Conservation (phyloP, 805 yeast species). For the Cyberlindnera lachancei region DNA sequence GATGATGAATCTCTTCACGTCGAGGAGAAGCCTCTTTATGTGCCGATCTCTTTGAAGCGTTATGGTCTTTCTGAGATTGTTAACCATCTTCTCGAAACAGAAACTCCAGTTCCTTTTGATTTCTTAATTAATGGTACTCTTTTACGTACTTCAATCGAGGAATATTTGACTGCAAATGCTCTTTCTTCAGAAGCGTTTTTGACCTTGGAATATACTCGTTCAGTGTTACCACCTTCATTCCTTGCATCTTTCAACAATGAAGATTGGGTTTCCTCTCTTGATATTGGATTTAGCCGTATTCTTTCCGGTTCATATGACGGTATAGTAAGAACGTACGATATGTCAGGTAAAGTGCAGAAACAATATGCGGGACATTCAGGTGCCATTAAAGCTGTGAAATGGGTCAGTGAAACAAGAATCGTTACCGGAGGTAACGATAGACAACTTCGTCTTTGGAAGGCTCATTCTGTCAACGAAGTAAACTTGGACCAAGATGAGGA, state of each 20-base stretch:
- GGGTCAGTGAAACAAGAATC: slow-evolving; percentile 67
- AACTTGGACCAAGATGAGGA: slow-evolving; percentile 30
- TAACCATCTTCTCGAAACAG: slow-evolving; percentile 66
- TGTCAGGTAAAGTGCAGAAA: slow-evolving; percentile 70
- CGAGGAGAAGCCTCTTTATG: slow-evolving; percentile 78
- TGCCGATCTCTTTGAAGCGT: slow-evolving; percentile 79
- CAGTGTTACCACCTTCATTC: slow-evolving; percentile 90
- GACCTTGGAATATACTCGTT: slow-evolving; percentile 82
- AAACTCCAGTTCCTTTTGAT: slow-evolving; percentile 80
- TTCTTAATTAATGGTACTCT: slow-evolving; percentile 82
- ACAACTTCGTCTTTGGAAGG: slow-evolving; percentile 82
- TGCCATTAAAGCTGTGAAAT: slow-evolving; percentile 74
- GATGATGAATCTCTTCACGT: slow-evolving; percentile 66
- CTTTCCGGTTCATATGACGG: slow-evolving; percentile 94
- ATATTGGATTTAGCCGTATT: slow-evolving; percentile 40
- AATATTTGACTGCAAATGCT: slow-evolving; percentile 69
- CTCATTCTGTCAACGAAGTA: slow-evolving; percentile 32
- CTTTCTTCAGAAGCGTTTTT: slow-evolving; percentile 75
- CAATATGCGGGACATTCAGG: slow-evolving; percentile 87
- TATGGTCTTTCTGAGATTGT: slow-evolving; percentile 93
- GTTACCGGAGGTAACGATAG: slow-evolving; percentile 88
- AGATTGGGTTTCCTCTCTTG: slow-evolving; percentile 86
- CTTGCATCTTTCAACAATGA: slow-evolving; percentile 84
- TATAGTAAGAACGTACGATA: slow-evolving; percentile 80
- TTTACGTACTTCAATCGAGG: slow-evolving; percentile 70